Evolutionary conservation across 768 basidiomycete genomes (phyloP).

Genomic region (Termitomyces sp.): DNA sequence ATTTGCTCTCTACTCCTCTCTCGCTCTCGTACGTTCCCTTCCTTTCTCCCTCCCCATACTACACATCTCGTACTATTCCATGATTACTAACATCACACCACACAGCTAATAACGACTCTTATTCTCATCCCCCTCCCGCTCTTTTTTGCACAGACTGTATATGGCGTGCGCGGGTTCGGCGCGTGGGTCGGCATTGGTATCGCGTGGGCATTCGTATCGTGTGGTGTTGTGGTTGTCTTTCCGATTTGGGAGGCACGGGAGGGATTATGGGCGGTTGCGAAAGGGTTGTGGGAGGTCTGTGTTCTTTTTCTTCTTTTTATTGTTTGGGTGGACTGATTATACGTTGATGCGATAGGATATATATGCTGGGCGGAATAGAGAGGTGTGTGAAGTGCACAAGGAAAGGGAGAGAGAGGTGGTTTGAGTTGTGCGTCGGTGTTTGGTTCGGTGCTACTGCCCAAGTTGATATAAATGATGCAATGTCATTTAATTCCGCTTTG

Average conservation of each 20-base stretch:
- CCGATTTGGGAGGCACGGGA: conserved; percentile 80
- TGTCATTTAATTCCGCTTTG: no score
- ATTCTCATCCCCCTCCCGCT: conserved; percentile 80
- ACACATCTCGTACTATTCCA: not conserved
- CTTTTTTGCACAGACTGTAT: conserved; percentile 81
- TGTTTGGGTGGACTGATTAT: not conserved
- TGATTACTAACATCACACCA: not conserved
- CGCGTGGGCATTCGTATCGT: conserved; percentile 77
- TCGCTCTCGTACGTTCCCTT: conserved; percentile 47
- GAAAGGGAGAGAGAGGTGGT: not conserved
- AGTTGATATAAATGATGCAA: no score
- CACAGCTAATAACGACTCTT: conserved; percentile 58
- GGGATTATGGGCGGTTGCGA: conserved; percentile 51
- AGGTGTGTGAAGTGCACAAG: not conserved
- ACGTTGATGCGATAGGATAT: not conserved
- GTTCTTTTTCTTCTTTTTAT: not conserved
- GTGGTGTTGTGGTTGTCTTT: conserved; percentile 73
- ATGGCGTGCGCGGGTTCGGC: conserved; percentile 51
- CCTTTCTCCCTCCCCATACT: not conserved
- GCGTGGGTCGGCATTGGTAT: conserved; percentile 83
- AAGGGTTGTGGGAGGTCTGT: not conserved
- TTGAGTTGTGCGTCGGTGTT: not conserved
- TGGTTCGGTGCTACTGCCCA: not conserved
- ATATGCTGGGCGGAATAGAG: not conserved
- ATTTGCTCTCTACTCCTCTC: conserved; percentile 74